Percentiles rank a stretch among this genome's conserved stretches.
phyloP scores from a whole-genome alignment of 2,329 filamentous ascomycete genomes.

The Aspergillus sp. region DNA sequence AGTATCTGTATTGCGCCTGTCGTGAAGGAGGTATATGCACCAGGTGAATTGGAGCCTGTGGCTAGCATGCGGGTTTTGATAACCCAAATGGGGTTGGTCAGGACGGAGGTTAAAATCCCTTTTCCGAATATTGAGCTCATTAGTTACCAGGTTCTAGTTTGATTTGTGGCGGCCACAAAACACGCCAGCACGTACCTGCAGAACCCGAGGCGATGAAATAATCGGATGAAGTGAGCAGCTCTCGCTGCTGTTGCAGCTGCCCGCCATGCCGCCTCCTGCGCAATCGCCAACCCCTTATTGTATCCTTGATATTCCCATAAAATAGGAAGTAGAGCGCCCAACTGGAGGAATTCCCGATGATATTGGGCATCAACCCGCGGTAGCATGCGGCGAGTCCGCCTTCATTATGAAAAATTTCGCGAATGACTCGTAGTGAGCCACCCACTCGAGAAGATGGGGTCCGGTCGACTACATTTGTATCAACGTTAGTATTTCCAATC shows the following conservation, averaged over 20 bases:
- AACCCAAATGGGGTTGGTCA: constrained; percentile 97
- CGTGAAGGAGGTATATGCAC: constrained; percentile 78
- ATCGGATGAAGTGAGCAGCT: constrained; percentile 60
- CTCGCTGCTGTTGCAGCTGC: not conserved
- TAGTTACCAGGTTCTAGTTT: not conserved
- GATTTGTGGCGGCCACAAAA: not conserved
- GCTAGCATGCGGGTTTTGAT: constrained; percentile 97
- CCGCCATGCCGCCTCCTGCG: constrained; percentile 27
- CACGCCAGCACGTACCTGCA: constrained; percentile 46
- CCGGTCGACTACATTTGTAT: constrained; percentile 48
- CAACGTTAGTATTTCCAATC: too few species aligned
- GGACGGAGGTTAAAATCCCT: constrained; percentile 72
- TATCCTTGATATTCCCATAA: constrained; percentile 61
- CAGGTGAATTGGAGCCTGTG: constrained; percentile 69
- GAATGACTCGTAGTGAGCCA: constrained; percentile 54
- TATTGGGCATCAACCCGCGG: constrained; percentile 83
- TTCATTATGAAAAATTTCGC: constrained; percentile 54
- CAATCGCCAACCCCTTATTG: constrained; percentile 46
- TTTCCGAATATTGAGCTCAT: not conserved
- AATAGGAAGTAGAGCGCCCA: constrained; percentile 93
- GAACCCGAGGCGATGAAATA: constrained; percentile 76
- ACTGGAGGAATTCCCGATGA: constrained; percentile 83
- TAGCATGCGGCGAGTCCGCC: constrained; percentile 71
- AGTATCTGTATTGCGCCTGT: constrained; percentile 69
- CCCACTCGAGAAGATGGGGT: constrained; percentile 49